Conservation (phyloP, 495 filamentous ascomycete species). For the Schizothecium vesticola region DNA sequence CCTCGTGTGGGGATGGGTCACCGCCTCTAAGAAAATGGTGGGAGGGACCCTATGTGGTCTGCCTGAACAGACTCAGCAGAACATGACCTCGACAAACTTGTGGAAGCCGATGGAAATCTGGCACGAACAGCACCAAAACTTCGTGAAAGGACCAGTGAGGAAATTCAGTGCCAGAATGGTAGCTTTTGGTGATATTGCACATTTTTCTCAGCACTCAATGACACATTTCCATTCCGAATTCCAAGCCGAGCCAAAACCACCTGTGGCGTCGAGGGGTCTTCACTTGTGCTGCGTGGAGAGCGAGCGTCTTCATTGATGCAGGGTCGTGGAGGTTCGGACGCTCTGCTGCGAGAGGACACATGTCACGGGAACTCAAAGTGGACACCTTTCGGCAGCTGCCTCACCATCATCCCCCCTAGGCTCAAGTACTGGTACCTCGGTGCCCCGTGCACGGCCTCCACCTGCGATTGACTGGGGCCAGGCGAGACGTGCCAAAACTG, state of each 20-base stretch:
- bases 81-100: not conserved
- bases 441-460: conserved; percentile 3
- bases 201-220: not conserved
- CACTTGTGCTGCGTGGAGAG: not conserved
- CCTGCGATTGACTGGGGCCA: not conserved
- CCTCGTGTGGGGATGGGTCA: not conserved
- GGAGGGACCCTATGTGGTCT: not conserved
- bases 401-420: not conserved
- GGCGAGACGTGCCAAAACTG: conserved; percentile 12
- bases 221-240: not conserved
- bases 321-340: not conserved
- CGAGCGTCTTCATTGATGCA: not conserved
- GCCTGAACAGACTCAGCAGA: not conserved
- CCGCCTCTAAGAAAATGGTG: not conserved
- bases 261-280: not conserved
- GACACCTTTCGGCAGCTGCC: not conserved
- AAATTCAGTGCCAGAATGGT: not conserved
- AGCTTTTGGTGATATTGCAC: not conserved
- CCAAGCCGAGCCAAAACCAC: not conserved
- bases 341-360: not conserved
- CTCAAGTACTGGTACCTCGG: conserved; percentile 11
- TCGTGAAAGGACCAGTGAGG: not conserved
- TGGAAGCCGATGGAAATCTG: conserved; percentile 4
- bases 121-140: not conserved
- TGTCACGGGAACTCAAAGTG: conserved; percentile 4